Evolutionary conservation across 345 rosid species (phyloP), one percentile per base, ranked within the genome.

Genomic region (Moringa oleifera): DNA sequence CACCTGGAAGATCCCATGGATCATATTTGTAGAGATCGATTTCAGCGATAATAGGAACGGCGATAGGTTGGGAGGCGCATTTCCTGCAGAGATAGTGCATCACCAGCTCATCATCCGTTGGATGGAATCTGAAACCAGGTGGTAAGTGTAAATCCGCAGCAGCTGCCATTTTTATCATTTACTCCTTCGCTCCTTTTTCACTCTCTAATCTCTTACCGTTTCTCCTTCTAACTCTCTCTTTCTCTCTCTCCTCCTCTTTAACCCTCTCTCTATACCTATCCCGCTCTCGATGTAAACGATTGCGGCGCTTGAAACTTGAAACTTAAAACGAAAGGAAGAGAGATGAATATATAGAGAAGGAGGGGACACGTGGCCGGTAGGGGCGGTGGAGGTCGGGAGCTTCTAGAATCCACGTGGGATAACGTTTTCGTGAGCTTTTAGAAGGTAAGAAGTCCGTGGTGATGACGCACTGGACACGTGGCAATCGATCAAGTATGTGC

Each of bases 61-160:
- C 70, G 55, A 93, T 86, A 17, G 73, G 31, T 73, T 87, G 96
- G 36, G 97, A 89, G 9, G 86, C 70, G 55, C 97, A 88, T 77
- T 79, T 84, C 13, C 89, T 90, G 74, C 90, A 81, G n/a, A 93
- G 86, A 57, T 93, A 93, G 75, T 90, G 90, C 72, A 66, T 77
- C 12, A 93, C 97, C 16, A 93, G 96, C 91, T 93, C 98, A 71
- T 89, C 95, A n/a, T 92, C 95, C 31, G 98, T 89, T 15, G 98
- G 98, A 73, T 92, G 95, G 77, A 92, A 92, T 46, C 98, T 70
- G 81, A 93, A 93, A 4, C 98, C 98, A 0, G 97, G 90, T 6
- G 97, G 98, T 53, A 93, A 66, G 58, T 84, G 87, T 57, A 90
- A 67, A 25, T 64, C 75, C 20, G 72, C 71, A 54, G 73, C 81